Base-by-base conservation (phyloP, 345 rosid species). In the Lepidium sativum region DNA sequence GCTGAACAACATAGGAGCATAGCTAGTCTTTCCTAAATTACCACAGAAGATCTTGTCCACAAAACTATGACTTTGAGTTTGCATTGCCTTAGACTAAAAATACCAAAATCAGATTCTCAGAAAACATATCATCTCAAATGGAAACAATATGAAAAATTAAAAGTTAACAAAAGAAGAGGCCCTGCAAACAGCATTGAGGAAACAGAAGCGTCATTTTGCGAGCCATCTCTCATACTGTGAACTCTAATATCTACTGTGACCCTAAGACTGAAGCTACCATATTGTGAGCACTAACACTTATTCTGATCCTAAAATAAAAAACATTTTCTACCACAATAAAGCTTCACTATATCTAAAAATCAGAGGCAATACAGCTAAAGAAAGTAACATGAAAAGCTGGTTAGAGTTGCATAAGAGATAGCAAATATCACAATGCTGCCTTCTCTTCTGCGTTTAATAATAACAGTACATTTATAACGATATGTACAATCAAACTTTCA, bases 1-100 rank as follows among this genome's bases (percentile, higher is more conserved):
- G 57, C 74, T 73, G 34, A 85, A 79, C 61, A 94, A 80, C 48
- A 94, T 60, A 23, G 95, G 95, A 52, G 96, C 95, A 82, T 78
- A 84, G 70, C 96, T 92, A 61, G 60, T 48, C 67, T 75, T 80
- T 60, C 84, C 79, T 63, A 78, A 58, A 72, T 74, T 82, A 75
- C 79, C 83, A 58, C 76, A 57, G 67, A 73, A 74, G 66, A 89
- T 51, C 79, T 80, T 86, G 68, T 79, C 82, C 13, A 50, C 13
- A 74, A 80, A 73, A 23, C 65, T 67, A 20, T 73, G 77, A 74
- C 71, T 75, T 51, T 57, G 72, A 29, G 77, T 70, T 45, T 43
- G 71, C 74, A 82, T 82, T 40, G 83, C 84, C 70, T 81, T 83
- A 27, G 88, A 79, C 98, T 91, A 79, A 23, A 75, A 62, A 39